Conservation (phyloP, 2,329 filamentous ascomycete genomes). For the Colletotrichum lupini region DNA sequence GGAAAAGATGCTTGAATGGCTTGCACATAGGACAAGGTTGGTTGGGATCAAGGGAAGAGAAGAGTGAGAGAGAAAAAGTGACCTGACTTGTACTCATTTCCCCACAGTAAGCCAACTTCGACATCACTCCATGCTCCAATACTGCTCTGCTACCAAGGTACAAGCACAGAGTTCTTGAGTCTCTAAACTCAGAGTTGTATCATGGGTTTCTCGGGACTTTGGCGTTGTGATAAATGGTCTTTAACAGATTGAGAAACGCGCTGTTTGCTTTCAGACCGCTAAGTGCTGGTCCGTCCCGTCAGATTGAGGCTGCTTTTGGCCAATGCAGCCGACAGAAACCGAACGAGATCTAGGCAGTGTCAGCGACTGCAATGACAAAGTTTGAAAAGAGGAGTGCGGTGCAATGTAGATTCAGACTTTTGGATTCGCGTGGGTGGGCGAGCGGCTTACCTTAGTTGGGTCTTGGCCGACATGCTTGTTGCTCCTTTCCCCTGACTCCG, state of each 20-base stretch:
- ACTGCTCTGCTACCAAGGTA: background rate
- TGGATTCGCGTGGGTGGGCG: background rate
- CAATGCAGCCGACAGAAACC: background rate
- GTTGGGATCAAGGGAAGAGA: background rate
- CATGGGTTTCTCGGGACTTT: background rate
- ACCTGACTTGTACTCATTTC: background rate
- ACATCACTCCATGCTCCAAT: background rate
- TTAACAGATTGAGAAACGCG: background rate
- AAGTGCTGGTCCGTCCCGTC: background rate
- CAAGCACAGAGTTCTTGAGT: background rate
- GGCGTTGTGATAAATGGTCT: background rate
- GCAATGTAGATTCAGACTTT: background rate
- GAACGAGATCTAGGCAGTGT: background rate
- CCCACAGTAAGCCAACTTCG: background rate
- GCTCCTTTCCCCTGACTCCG: background rate
- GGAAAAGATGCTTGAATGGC: background rate
- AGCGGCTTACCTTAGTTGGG: constrained; percentile 4
- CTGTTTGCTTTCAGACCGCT: background rate
- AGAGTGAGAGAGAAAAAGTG: background rate
- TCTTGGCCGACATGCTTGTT: constrained; percentile 10
- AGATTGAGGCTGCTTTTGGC: background rate
- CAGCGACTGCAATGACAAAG: background rate
- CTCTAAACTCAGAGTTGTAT: background rate
- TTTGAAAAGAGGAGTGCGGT: background rate
- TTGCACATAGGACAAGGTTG: background rate